These are phyloP conservation scores for Amanita jacksonii DNA, from an alignment of 768 basidiomycete genomes.

Conservation along the genomic window DNA sequence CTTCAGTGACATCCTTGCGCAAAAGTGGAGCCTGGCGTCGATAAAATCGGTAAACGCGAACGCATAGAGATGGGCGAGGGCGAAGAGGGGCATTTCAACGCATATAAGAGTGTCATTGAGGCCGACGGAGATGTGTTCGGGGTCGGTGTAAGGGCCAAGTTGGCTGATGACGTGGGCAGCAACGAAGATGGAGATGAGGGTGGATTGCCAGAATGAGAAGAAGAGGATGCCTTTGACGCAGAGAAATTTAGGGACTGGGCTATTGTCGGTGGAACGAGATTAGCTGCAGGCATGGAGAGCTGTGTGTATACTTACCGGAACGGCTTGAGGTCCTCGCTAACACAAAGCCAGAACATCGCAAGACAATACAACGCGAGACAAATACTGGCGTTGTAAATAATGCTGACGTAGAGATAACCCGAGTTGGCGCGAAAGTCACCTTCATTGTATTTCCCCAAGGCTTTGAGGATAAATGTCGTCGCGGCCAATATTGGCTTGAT, in stretches of 20 bases:
- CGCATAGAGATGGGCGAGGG: constrained; percentile 89
- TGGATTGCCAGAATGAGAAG: constrained; percentile 97
- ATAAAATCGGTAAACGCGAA: constrained; percentile 89
- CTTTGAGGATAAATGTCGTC: constrained; percentile 80
- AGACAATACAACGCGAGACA: constrained; percentile 80
- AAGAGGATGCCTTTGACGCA: constrained; percentile 98
- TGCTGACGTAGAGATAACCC: constrained; percentile 85
- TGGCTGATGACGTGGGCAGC: constrained; percentile 65
- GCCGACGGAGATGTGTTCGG: constrained; percentile 83
- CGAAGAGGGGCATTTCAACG: constrained; percentile 96
- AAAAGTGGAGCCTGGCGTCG: constrained; percentile 43
- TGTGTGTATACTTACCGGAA: constrained; percentile 48
- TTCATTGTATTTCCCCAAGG: constrained; percentile 79
- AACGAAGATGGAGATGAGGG: constrained; percentile 81
- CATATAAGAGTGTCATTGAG: constrained; percentile 89
- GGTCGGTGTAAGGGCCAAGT: constrained; percentile 82
- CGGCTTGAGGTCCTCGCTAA: constrained; percentile 80
- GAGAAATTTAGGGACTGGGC: constrained; percentile 94
- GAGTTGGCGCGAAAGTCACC: constrained; percentile 78
- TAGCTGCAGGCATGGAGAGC: not conserved
- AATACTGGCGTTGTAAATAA: constrained; percentile 79
- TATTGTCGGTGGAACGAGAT: constrained; percentile 15
- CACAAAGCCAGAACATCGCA: constrained; percentile 95
- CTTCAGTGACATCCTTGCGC: constrained; percentile 83
- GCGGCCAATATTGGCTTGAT: constrained; percentile 86